Base-by-base conservation (phyloP, 768 basidiomycete species). In the Dioszegia aurantiaca region DNA sequence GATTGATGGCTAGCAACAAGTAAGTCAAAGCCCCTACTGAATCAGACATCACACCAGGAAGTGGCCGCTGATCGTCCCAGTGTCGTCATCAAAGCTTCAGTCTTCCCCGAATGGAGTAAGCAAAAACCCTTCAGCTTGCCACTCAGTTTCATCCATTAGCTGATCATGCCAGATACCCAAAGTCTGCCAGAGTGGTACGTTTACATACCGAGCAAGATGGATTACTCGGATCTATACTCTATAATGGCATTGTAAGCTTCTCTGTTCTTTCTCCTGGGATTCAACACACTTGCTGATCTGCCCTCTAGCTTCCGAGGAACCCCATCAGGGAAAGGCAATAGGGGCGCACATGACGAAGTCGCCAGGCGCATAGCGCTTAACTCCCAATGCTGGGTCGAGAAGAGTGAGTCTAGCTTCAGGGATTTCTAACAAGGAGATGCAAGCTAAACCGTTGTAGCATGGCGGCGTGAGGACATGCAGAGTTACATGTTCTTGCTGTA, bases 41-140 rank as follows among this genome's bases (percentile, higher is more conserved):
- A n/a, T n/a, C n/a, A n/a, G n/a, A 33, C 14, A n/a, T 19, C 14
- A 41, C 16, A n/a, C 51, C 11, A 1, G 19, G 31, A 26, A 10
- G 8, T 6, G 19, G 4, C 24, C 24, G 33, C 58, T 57, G 36
- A 56, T 31, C 36, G 16, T 28, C n/a, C 28, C 33, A 77, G 77
- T 56, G 69, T 78, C 28, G 76, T 78, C 48, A 68, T 78, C 69
- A 78, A 78, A 54, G 68, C 77, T 5, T 72, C 74, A 2, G 72
- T 77, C 36, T 78, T 78, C 73, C 77, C 76, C 19, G 77, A 78
- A 54, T 78, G 77, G 77, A 78, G 72, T 74, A 51, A 63, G 70
- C 62, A 14, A n/a, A n/a, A n/a, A n/a, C n/a, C n/a, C n/a, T n/a
- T n/a, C n/a, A 2, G 16, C 39, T 46, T 5, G 1, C 37, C 10